Evolutionary conservation across 2,329 filamentous ascomycete genomes (phyloP), one percentile per base, ranked within the genome.

Genomic region (Calonectria leucothoes): DNA sequence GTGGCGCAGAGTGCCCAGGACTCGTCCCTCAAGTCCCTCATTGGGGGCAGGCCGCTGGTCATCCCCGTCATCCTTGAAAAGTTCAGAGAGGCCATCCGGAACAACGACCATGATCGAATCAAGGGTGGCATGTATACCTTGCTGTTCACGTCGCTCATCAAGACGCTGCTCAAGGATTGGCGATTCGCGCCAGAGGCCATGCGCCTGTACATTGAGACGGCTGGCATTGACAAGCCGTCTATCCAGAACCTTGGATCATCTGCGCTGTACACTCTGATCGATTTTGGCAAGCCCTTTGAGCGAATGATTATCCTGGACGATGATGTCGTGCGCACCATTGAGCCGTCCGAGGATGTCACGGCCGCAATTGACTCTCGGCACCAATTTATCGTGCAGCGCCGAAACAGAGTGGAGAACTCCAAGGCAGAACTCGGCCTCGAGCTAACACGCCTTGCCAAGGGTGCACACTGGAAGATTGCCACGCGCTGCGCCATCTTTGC

Each of bases 391-490:
- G 86, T 93, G 71, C 91, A 92, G 75, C 94, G 96, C 70, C 91
- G 96, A 71, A 88, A 88, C 66, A 90, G 91, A 73, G 95, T 98
- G 6, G 97, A 99, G 83, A 88, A 89, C 68, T 95, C 94, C 86
- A 99, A 99, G 86, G 88, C 92, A 0, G 90, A 91, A 4, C 86
- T 99, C 31, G 94, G 96, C 0, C 87, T 95, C 69, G 95, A 98
- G 82, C 88, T 99, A 37, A 93, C 96, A 5, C 91, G 94, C 72
- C 87, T 93, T 73, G 94, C 95, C 2, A 93, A 92, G 79, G 91
- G 91, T 4, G 95, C 95, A 0, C 97, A 99, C 82, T 99, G 97
- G 97, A 98, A 98, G 87, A 96, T 98, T 79, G 96, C 96, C 7
- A 95, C 93, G 65, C 91, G 96, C 33, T 98, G 96, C 70, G 94